Base-by-base conservation (phyloP, 2,329 filamentous ascomycete species). In the Arthroderma sp. region DNA sequence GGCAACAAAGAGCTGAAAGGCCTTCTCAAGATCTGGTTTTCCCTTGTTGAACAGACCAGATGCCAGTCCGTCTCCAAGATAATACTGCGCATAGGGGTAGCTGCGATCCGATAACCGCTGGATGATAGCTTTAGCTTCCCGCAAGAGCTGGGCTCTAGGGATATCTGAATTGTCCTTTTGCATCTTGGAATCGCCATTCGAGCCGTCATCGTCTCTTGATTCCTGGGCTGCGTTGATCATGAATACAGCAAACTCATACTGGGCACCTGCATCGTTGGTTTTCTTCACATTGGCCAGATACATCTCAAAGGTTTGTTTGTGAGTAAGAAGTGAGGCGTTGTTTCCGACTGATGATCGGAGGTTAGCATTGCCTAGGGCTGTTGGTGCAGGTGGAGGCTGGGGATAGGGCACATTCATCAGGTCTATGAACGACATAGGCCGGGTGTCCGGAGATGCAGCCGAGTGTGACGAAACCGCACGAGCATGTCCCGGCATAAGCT, bases 31-130 rank as follows among this genome's bases (percentile, higher is more conserved):
- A 60, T 98, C 91, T 56, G 86, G 80, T 59, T 89, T 93, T 50
- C 86, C 86, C 64, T 95, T 96, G 68, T 80, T 94, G 66, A 98
- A 96, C 27, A 98, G 71, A 0, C 91, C 91, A 4, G 89, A 95
- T 2, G 87, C 86, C 60, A 86, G 94, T 1, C 91, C 91, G 60
- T 98, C 91, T 15, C 80, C 91, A 8, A 98, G 78, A 62, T 96
- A 96, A 67, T 98, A 98, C 63, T 98, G 91, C 3, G 91, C 91
- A 63, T 95, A 96, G 1, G 91, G 91, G 61, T 95, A 95, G 38
- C 86, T 86, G 47, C 80, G 81, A 65, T 88, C 89, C 11, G 88
- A 75, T 42, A 96, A 73, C 50, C 81, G 82, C 65, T 93, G 86
- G 38, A 98, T 69, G 56, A 96, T 95, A 49, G 81, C 79, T 58